Evolutionary conservation across 2,329 filamentous ascomycete genomes (phyloP), one percentile per base, ranked within the genome.

Genomic region (Trichophyton rubrum): DNA sequence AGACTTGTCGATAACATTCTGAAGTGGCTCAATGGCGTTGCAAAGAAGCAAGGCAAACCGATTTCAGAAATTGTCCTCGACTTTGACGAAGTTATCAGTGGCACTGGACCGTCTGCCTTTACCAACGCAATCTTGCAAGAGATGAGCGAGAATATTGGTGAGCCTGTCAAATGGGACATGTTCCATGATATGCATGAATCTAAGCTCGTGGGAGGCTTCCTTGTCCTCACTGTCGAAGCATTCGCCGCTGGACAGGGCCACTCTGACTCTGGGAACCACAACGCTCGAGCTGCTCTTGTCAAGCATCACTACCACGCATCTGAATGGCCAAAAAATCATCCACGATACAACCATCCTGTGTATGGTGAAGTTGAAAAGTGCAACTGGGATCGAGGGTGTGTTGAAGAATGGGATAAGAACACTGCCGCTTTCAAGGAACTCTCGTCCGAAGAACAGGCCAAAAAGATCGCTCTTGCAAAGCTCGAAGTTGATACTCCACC

Each of bases 261-360:
- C 70, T 88, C 85, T 0, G 82, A 88, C 68, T 87, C 85, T 0
- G 85, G 85, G 13, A 88, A 85, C 67, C 86, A 88, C 70, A 80
- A 85, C 58, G 79, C 85, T 1, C 78, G 84, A 58, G 79, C 79
- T 20, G 86, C 86, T 1, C 75, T 89, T 1, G 85, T 89, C 24
- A 86, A 85, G 70, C 86, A 89, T 68, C 85, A 88, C 70, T 89
- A 88, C 67, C 86, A 89, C 70, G 86, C 86, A 0, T 88, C 85
- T 1, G 81, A 83, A 62, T 89, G 86, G 86, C 86, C 85, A 1
- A 81, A 79, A 59, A 77, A 77, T 2, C 86, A 89, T 68, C 85
- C 83, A 1, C 78, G 86, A 33, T 86, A 80, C 73, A 84, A 77
- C 55, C 86, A 89, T 68, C 85, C 85, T 0, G 81, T 84, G 59